Percentiles rank a stretch among this genome's conserved stretches.
These are phyloP conservation scores for Brettanomyces naardenensis DNA, from an alignment of 805 yeast genomes.

Conservation along the genomic window DNA sequence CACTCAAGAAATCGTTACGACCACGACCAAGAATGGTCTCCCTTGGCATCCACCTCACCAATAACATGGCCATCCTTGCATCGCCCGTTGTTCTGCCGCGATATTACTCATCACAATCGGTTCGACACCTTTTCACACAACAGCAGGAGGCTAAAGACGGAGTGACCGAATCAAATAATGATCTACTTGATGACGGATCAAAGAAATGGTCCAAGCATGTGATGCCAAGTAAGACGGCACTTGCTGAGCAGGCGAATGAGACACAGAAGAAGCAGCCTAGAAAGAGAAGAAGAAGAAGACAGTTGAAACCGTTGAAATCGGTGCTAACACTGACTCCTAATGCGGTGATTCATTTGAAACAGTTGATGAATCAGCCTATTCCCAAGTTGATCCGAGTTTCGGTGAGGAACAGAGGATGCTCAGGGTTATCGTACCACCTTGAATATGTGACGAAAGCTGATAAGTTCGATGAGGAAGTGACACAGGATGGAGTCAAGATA, in stretches of 20 bases:
- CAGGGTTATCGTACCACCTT: conserved; percentile 85
- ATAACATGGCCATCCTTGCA: not conserved
- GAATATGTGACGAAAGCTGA: conserved; percentile 88
- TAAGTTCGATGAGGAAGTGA: conserved; percentile 90
- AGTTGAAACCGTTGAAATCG: conserved; percentile 81
- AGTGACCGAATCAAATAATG: not conserved
- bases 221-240: conserved; percentile 10
- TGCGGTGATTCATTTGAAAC: conserved; percentile 67
- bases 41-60: not conserved
- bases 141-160: conserved; percentile 2
- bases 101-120: conserved; percentile 1
- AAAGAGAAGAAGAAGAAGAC: conserved; percentile 39
- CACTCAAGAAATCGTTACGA: not conserved
- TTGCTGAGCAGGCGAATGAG: conserved; percentile 6
- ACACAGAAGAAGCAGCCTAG: conserved; percentile 2
- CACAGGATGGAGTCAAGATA: conserved; percentile 89
- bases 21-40: not conserved
- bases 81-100: not conserved
- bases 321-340: conserved; percentile 71
- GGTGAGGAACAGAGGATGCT: conserved; percentile 94
- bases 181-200: conserved; percentile 1
- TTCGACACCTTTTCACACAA: conserved; percentile 4
- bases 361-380: conserved; percentile 66
- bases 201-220: conserved; percentile 25
- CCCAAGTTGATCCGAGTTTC: conserved; percentile 90